These are phyloP conservation scores for Suhomyces ambrosiae DNA, from an alignment of 1,139 yeast species.

Conservation along the genomic window DNA sequence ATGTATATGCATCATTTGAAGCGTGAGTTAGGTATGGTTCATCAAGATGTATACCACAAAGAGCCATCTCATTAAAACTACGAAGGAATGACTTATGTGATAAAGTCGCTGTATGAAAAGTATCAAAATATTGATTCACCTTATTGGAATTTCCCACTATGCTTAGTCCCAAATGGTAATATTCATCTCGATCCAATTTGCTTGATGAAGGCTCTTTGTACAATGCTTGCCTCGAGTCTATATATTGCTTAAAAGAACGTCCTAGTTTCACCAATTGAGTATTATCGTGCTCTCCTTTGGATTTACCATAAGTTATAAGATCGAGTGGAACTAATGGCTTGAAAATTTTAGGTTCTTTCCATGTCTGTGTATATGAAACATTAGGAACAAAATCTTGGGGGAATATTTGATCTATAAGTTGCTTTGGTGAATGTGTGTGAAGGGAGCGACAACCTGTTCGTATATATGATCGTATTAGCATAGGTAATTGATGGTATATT, in stretches of 20 bases:
- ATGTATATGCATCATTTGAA: slow-evolving; percentile 6
- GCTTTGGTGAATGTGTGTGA: slow-evolving; percentile 1
- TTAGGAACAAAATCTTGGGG: not conserved
- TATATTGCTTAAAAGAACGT: slow-evolving; percentile 7
- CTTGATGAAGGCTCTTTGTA: not conserved
- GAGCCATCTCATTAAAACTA: slow-evolving; percentile 8
- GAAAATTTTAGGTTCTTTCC: slow-evolving; percentile 1
- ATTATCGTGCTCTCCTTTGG: not conserved
- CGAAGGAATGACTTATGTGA: slow-evolving; percentile 8
- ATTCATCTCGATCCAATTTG: slow-evolving; percentile 5
- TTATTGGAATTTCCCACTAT: not conserved
- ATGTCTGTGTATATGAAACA: not conserved
- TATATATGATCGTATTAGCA: not conserved
- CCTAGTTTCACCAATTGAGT: slow-evolving; percentile 8
- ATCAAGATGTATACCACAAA: slow-evolving; percentile 3
- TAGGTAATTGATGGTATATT: not conserved
- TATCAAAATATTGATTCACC: slow-evolving; percentile 2
- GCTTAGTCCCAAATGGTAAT: slow-evolving; percentile 3
- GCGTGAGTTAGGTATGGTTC: not conserved
- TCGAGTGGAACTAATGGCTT: slow-evolving; percentile 3
- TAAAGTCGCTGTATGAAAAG: not conserved
- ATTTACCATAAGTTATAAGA: slow-evolving; percentile 1
- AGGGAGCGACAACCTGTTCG: slow-evolving; percentile 2
- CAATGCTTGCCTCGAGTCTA: slow-evolving; percentile 6
- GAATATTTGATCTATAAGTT: slow-evolving; percentile 6